These are phyloP conservation scores for Solanum sejunctum DNA, from an alignment of 257 asterid species.

Conservation along the genomic window DNA sequence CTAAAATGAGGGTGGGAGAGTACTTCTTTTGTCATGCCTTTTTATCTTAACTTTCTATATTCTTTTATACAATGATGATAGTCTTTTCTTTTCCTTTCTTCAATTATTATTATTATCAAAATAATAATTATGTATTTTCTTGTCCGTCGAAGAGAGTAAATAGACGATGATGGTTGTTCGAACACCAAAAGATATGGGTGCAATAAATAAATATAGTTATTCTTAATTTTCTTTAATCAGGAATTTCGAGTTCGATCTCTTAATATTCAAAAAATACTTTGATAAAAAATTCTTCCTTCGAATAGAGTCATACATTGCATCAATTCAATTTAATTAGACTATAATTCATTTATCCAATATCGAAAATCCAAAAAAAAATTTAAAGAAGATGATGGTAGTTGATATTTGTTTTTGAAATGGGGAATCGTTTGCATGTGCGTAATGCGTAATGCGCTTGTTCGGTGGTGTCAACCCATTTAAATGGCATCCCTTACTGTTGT, in stretches of 20 bases:
- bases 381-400: too few species aligned
- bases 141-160: background rate
- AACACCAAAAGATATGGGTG: too few species aligned
- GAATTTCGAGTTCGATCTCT: too few species aligned
- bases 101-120: background rate
- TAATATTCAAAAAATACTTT: too few species aligned
- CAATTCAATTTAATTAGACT: too few species aligned
- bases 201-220: too few species aligned
- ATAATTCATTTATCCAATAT: too few species aligned
- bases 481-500: background rate
- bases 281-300: too few species aligned
- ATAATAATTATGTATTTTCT: background rate
- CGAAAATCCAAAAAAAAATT: too few species aligned
- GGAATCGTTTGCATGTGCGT: constrained; percentile 23
- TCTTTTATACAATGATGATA: background rate
- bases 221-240: too few species aligned
- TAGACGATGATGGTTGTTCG: background rate
- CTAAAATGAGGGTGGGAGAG: background rate
- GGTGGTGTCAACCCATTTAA: constrained; percentile 15
- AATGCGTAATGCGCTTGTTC: constrained; percentile 18
- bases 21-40: background rate
- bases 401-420: background rate
- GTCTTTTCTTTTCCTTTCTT: background rate
- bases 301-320: too few species aligned
- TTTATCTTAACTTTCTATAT: background rate